phyloP scores from a whole-genome alignment of 2,329 filamentous ascomycete species.

The Mycosphaerella sp. region DNA sequence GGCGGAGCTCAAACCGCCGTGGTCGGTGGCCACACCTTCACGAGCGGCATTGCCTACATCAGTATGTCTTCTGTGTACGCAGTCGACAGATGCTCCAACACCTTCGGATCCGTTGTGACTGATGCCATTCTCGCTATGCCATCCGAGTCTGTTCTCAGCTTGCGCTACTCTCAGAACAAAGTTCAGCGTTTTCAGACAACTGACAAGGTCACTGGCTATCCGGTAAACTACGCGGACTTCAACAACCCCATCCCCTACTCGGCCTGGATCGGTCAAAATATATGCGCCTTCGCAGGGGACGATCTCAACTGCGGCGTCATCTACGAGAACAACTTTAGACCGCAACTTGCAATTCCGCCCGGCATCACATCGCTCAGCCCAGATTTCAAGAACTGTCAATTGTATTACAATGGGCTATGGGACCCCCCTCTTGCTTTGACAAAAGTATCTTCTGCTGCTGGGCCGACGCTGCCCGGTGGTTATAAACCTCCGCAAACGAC shows the following conservation, averaged over 20 bases:
- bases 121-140: constrained; percentile 29
- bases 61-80: constrained; percentile 28
- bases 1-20: constrained; percentile 17
- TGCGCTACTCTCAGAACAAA: constrained; percentile 29
- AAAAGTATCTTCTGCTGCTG: constrained; percentile 14
- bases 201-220: constrained; percentile 27
- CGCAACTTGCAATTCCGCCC: constrained; percentile 29
- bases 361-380: constrained; percentile 25
- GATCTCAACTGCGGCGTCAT: constrained; percentile 22
- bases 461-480: constrained; percentile 14
- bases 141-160: constrained; percentile 26
- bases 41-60: constrained; percentile 30
- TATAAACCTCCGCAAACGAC: constrained; percentile 1
- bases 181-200: constrained; percentile 25
- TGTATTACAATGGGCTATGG: constrained; percentile 30
- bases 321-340: constrained; percentile 24
- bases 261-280: constrained; percentile 27
- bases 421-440: constrained; percentile 27
- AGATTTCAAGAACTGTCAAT: constrained; percentile 26
- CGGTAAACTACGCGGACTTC: constrained; percentile 29
- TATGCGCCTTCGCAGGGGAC: constrained; percentile 17
- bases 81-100: constrained; percentile 23
- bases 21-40: constrained; percentile 27
- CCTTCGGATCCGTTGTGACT: constrained; percentile 18
- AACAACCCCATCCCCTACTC: constrained; percentile 28